Evolutionary conservation across 75 land plant genomes (phyloP).

Genomic region (Selaginella tamariscina): DNA sequence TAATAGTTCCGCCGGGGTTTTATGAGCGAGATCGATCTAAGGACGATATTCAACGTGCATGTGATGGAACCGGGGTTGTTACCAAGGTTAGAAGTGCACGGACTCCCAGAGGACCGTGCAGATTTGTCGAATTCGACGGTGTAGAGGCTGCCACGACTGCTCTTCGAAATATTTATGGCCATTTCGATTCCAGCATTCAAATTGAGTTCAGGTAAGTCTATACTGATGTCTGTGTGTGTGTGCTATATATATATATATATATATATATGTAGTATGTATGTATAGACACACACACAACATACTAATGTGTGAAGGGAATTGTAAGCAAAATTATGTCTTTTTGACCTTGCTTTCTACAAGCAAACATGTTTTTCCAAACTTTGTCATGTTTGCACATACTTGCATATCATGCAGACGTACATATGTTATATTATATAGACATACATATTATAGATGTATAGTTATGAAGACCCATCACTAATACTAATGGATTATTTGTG

Average conservation of each 20-base stretch:
- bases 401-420: too few species aligned
- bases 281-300: too few species aligned
- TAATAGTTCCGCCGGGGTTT: constrained; percentile 22
- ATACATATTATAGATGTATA: too few species aligned
- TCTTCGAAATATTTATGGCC: constrained; percentile 34
- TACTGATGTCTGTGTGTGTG: too few species aligned
- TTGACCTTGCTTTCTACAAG: background rate
- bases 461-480: too few species aligned
- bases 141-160: constrained; percentile 44
- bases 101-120: constrained; percentile 27
- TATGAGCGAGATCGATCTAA: constrained; percentile 40
- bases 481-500: constrained; percentile 11
- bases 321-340: background rate
- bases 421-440: too few species aligned
- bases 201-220: constrained; percentile 45
- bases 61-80: constrained; percentile 34
- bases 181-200: constrained; percentile 35
- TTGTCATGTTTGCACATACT: too few species aligned
- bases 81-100: constrained; percentile 36
- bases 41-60: constrained; percentile 36
- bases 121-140: constrained; percentile 49
- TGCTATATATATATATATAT: too few species aligned
- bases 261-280: too few species aligned
- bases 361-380: too few species aligned
- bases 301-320: background rate